These are phyloP conservation scores for Nakataea oryzae DNA, from an alignment of 2,329 filamentous ascomycete species.

Conservation along the genomic window DNA sequence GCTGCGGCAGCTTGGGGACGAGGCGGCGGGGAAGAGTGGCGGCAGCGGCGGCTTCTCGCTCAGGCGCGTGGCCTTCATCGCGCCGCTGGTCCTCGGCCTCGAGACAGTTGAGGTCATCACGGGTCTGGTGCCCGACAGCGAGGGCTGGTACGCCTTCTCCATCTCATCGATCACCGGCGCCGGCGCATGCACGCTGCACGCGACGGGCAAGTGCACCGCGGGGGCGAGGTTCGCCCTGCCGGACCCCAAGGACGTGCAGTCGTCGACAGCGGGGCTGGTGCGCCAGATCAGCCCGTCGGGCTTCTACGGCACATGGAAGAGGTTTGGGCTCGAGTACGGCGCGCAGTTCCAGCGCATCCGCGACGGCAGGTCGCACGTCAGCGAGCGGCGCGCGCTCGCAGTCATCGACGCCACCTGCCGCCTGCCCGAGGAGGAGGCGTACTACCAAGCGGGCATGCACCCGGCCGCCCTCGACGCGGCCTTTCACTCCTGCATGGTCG, in stretches of 20 bases:
- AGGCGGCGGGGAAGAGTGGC: conserved; percentile 1
- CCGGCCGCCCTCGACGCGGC: conserved; percentile 17
- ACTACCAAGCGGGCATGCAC: conserved; percentile 15
- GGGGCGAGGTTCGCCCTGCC: not conserved
- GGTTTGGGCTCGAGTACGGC: conserved; percentile 8
- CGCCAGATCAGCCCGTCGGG: not conserved
- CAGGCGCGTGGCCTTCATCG: conserved; percentile 1
- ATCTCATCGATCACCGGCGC: conserved; percentile 2
- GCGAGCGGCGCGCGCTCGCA: not conserved
- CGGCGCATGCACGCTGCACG: not conserved
- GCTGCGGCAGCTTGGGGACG: conserved; percentile 3
- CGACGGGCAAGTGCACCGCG: not conserved
- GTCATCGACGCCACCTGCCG: not conserved
- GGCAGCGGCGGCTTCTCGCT: conserved; percentile 4
- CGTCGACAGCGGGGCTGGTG: not conserved
- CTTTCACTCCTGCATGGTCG: conserved; percentile 7
- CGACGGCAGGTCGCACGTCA: conserved; percentile 2
- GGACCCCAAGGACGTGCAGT: not conserved
- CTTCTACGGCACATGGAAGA: conserved; percentile 1
- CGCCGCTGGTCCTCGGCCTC: conserved; percentile 8
- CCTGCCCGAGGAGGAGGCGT: not conserved
- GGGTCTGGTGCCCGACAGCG: not conserved
- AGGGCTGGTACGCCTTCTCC: conserved; percentile 5
- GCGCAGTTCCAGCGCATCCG: conserved; percentile 7
- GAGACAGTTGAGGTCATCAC: conserved; percentile 8